Conservation (phyloP, 192 early-diverging fungal genomes). For the Mortierella hygrophila region DNA sequence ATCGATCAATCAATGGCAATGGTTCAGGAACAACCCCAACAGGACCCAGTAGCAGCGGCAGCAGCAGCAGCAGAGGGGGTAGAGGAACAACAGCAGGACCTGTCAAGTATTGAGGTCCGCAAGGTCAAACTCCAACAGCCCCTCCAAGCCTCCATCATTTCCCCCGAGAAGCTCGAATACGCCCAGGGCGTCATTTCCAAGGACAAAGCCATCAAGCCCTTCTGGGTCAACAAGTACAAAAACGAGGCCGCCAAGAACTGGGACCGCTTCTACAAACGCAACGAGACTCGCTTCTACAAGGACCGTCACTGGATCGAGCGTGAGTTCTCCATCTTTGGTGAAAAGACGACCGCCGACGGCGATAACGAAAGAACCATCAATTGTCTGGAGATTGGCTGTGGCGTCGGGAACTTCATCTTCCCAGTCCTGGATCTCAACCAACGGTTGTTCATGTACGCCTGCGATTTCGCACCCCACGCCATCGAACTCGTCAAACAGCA, state of each 20-base stretch:
- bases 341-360: not conserved
- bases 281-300: slow-evolving; percentile 96
- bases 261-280: slow-evolving; percentile 89
- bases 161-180: slow-evolving; percentile 60
- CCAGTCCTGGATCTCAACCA: slow-evolving; percentile 89
- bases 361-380: not conserved
- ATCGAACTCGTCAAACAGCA: slow-evolving; percentile 91
- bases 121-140: slow-evolving; percentile 36
- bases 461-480: slow-evolving; percentile 93
- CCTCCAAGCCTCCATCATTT: slow-evolving; percentile 25
- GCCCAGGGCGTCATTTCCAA: slow-evolving; percentile 70
- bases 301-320: slow-evolving; percentile 97
- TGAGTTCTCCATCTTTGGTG: slow-evolving; percentile 82
- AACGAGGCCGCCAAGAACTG: slow-evolving; percentile 84
- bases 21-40: slow-evolving; percentile 8
- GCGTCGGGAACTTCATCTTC: slow-evolving; percentile 97
- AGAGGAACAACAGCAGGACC: not conserved
- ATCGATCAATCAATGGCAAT: not conserved
- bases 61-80: not conserved
- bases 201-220: slow-evolving; percentile 76
- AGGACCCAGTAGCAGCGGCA: not conserved
- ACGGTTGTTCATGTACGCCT: slow-evolving; percentile 88
- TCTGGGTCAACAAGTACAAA: slow-evolving; percentile 86
- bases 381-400: slow-evolving; percentile 94
- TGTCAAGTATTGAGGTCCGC: slow-evolving; percentile 39